phyloP scores from a whole-genome alignment of 2,329 filamentous ascomycete genomes.

The Bipolaris oryzae region DNA sequence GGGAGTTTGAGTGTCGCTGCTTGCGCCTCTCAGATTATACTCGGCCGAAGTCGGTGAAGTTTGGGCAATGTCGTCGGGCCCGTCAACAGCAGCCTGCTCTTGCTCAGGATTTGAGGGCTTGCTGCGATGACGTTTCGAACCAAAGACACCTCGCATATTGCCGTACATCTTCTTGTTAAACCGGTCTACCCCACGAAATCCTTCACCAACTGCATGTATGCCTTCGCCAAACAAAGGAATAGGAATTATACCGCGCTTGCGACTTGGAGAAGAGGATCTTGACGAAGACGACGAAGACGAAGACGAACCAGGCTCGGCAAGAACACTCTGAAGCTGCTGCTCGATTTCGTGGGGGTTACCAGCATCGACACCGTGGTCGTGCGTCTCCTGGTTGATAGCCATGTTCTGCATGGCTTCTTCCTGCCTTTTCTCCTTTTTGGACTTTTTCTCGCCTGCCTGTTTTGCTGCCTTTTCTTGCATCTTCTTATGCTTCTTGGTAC shows the following conservation, averaged over 20 bases:
- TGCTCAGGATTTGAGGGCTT: slow-evolving; percentile 19
- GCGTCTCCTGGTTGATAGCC: slow-evolving; percentile 58
- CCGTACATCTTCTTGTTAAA: slow-evolving; percentile 49
- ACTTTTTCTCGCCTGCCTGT: slow-evolving; percentile 61
- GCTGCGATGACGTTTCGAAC: slow-evolving; percentile 17
- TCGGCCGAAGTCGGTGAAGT: slow-evolving; percentile 39
- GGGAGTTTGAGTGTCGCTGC: slow-evolving; percentile 42
- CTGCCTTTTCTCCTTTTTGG: slow-evolving; percentile 61
- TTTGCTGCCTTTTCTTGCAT: slow-evolving; percentile 69
- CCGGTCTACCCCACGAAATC: slow-evolving; percentile 53
- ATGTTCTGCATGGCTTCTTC: slow-evolving; percentile 68
- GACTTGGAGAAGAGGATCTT: slow-evolving; percentile 42
- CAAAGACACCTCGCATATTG: slow-evolving; percentile 46
- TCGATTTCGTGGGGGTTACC: slow-evolving; percentile 63
- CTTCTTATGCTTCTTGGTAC: slow-evolving; percentile 80
- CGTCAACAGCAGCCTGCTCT: slow-evolving; percentile 27
- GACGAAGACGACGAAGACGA: slow-evolving; percentile 46
- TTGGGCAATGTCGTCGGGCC: slow-evolving; percentile 24
- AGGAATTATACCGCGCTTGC: slow-evolving; percentile 41
- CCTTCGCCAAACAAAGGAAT: slow-evolving; percentile 58
- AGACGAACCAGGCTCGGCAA: slow-evolving; percentile 45
- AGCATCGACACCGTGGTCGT: slow-evolving; percentile 59
- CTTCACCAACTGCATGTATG: slow-evolving; percentile 51
- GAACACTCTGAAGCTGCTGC: slow-evolving; percentile 56
- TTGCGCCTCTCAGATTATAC: slow-evolving; percentile 34